phyloP scores from a whole-genome alignment of 1,284 basidiomycete species.

The Gymnopus androsaceus region DNA sequence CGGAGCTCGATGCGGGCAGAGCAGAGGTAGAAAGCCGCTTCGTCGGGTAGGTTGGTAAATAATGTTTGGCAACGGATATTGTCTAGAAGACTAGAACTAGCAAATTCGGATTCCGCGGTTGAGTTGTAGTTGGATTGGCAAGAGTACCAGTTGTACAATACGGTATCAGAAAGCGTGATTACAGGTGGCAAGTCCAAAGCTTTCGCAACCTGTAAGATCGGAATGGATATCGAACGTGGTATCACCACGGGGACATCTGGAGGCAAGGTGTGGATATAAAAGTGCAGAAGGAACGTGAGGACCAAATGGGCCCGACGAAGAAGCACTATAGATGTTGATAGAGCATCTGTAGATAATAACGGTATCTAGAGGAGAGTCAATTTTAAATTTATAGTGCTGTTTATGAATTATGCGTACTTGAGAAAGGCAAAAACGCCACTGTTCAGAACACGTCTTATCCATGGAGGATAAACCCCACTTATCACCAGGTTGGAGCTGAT shows the following conservation, averaged over 20 bases:
- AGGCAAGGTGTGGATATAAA: constrained; percentile 82
- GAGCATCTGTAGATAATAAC: constrained; percentile 43
- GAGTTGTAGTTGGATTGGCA: too few species aligned
- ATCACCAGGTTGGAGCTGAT: constrained; percentile 59
- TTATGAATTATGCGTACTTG: constrained; percentile 43
- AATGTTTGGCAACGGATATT: constrained; percentile 67
- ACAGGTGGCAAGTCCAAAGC: constrained; percentile 87
- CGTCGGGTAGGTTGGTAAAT: constrained; percentile 83
- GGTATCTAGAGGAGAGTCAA: constrained; percentile 1
- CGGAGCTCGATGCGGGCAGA: constrained; percentile 88
- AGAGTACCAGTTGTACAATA: constrained; percentile 89
- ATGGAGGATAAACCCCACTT: constrained; percentile 42
- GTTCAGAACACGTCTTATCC: constrained; percentile 47
- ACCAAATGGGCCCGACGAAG: constrained; percentile 86
- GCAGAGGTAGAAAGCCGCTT: constrained; percentile 88
- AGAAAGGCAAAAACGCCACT: constrained; percentile 66
- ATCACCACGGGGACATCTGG: constrained; percentile 57
- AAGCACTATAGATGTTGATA: constrained; percentile 60
- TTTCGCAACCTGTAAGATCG: constrained; percentile 75
- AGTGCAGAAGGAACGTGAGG: constrained; percentile 84
- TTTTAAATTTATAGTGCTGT: background rate
- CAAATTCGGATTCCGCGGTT: constrained; percentile 10
- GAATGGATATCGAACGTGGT: constrained; percentile 75
- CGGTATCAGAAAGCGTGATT: constrained; percentile 91
- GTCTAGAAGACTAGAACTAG: constrained; percentile 36